Conservation (phyloP, 345 rosid species). For the Raphanus raphanistrum region DNA sequence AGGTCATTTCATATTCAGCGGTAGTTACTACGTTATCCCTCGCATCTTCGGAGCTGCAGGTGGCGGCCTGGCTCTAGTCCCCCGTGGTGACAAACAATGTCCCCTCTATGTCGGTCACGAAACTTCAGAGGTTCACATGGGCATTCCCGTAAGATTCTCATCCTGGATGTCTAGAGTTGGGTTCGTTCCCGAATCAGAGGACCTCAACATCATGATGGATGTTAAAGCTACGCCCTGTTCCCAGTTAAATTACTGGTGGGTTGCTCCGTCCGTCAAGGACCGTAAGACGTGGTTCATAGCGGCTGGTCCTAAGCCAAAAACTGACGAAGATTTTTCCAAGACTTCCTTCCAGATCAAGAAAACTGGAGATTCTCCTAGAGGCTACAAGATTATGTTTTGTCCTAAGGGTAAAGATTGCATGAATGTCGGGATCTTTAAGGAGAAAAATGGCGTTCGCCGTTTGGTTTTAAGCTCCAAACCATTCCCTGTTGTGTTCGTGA, state of each 20-base stretch:
- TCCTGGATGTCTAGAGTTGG: background rate
- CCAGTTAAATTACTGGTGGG: background rate
- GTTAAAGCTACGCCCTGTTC: background rate
- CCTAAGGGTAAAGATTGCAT: background rate
- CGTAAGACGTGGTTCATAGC: slow-evolving; percentile 17
- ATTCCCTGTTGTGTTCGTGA: background rate
- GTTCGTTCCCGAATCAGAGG: background rate
- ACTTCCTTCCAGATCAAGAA: background rate
- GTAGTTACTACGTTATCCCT: slow-evolving; percentile 13
- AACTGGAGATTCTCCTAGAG: background rate
- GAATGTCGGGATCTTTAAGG: background rate
- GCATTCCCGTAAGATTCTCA: background rate
- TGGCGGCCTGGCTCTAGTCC: slow-evolving; percentile 7
- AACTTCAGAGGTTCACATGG: background rate
- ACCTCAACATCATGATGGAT: background rate
- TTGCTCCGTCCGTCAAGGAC: background rate
- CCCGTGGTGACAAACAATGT: background rate
- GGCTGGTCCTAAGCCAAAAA: slow-evolving; percentile 47
- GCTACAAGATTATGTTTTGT: background rate
- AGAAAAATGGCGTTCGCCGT: background rate
- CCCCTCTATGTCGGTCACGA: background rate
- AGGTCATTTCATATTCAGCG: background rate
- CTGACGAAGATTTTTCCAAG: background rate
- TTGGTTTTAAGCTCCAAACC: background rate
- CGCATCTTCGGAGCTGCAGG: background rate